phyloP scores from a whole-genome alignment of 1,284 basidiomycete genomes.

The Fistulinella staudtii region DNA sequence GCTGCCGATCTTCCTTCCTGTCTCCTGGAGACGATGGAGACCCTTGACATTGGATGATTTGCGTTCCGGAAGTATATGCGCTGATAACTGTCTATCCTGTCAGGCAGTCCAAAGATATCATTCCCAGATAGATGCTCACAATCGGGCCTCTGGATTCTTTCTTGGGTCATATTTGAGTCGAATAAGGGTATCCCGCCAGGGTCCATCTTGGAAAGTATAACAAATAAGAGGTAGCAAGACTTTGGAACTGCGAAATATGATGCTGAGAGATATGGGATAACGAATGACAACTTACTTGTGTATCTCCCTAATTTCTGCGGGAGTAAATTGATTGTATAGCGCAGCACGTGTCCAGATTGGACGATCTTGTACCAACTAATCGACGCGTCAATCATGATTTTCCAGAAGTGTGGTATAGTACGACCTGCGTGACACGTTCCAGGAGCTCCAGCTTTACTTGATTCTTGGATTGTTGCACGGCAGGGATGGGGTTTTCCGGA shows the following conservation, averaged over 20 bases:
- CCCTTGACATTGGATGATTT: conserved; percentile 71
- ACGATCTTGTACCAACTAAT: conserved; percentile 63
- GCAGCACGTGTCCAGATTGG: conserved; percentile 89
- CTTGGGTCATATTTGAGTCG: conserved; percentile 90
- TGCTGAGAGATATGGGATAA: background rate
- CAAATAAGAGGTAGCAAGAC: conserved; percentile 64
- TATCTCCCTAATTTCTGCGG: conserved; percentile 63
- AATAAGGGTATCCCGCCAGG: conserved; percentile 88
- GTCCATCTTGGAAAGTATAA: conserved; percentile 91
- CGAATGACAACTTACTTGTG: conserved; percentile 51
- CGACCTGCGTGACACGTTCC: conserved; percentile 56
- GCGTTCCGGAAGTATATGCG: conserved; percentile 80
- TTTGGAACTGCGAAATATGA: conserved; percentile 55
- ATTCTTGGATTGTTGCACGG: conserved; percentile 48
- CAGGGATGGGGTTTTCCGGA: conserved; percentile 60
- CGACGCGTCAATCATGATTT: conserved; percentile 3
- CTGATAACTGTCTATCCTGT: conserved; percentile 58
- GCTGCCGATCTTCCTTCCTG: conserved; percentile 48
- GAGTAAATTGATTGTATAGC: conserved; percentile 78
- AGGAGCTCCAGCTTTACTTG: conserved; percentile 61
- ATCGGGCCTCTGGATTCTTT: conserved; percentile 61
- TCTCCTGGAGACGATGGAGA: conserved; percentile 63
- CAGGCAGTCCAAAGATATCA: background rate
- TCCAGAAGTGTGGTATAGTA: conserved; percentile 12
- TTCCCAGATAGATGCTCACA: conserved; percentile 45